Evolutionary conservation across 495 filamentous ascomycete species (phyloP).

Genomic region (Talaromyces liani): DNA sequence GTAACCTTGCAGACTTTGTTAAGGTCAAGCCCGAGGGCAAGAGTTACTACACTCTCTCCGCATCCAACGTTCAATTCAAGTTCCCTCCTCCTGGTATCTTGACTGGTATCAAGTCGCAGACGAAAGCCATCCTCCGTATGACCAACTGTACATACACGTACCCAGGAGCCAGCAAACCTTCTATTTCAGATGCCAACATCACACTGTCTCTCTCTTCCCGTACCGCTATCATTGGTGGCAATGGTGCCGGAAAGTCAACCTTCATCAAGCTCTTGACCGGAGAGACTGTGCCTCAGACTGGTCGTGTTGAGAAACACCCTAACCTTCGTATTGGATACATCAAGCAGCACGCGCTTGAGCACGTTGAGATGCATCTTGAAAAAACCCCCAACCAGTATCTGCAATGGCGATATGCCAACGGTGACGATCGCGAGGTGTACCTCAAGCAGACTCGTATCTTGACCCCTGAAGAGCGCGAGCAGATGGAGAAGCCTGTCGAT

Average conservation of each 20-base stretch:
- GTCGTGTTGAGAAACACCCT: conserved; percentile 96
- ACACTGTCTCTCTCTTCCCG: conserved; percentile 84
- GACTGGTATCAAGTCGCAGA: conserved; percentile 88
- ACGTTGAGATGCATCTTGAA: conserved; percentile 98
- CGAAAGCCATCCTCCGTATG: conserved; percentile 93
- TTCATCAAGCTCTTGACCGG: conserved; percentile 98
- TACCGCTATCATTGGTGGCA: conserved; percentile 91
- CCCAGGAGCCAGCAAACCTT: conserved; percentile 76
- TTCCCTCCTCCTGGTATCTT: conserved; percentile 95
- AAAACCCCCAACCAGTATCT: conserved; percentile 99
- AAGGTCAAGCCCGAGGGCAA: conserved; percentile 91
- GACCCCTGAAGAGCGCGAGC: conserved; percentile 72
- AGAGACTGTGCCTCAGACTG: conserved; percentile 77
- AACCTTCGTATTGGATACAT: conserved; percentile 99
- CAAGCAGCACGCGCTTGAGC: conserved; percentile 97
- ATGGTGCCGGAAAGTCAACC: conserved; percentile 97
- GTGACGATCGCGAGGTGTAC: conserved; percentile 92
- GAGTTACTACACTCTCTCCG: conserved; percentile 95
- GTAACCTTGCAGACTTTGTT: conserved; percentile 91
- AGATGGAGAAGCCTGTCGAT: conserved; percentile 85
- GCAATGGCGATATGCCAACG: conserved; percentile 96
- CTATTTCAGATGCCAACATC: conserved; percentile 77
- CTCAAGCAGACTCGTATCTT: conserved; percentile 95
- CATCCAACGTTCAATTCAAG: conserved; percentile 88
- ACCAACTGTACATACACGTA: conserved; percentile 85